Base-by-base conservation (phyloP, 1,284 basidiomycete genomes). In the Moesziomyces parantarcticus region DNA sequence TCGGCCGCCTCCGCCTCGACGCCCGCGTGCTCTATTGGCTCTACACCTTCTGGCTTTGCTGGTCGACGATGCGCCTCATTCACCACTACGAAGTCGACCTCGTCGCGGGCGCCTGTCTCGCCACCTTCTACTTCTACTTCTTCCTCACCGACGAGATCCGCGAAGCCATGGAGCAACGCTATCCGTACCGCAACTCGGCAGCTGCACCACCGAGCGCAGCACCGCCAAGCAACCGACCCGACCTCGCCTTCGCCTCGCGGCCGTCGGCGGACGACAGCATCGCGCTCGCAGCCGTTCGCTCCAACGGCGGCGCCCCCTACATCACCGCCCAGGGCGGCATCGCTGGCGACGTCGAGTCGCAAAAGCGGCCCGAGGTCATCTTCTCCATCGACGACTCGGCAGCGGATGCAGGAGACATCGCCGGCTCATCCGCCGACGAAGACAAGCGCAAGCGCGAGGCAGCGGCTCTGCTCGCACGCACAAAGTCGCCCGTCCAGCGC, bases 31-130 rank as follows among this genome's bases (percentile, higher is more conserved):
- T 88, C 70, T 90, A 91, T 63, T 98, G 94, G 93, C 86, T 85
- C 0, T 98, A 99, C 84, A 90, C 90, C 2, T 90, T 89, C n/a
- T 86, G 93, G 34, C 88, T 99, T 1, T 99, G 97, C 85, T 98
- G 95, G 96, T 91, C 92, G 23, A 99, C 96, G 34, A 99, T 99
- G 96, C 77, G 76, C 54, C 73, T 82, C 23, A 82, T 81, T 74
- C 83, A 84, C 51, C 83, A 98, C 86, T 99, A 98, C 87, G 90
- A 98, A 76, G 93, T 99, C 85, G 97, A 99, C 82, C 91, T 98
- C 76, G 92, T 95, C 39, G 92, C 91, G 3, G 96, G 96, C 8
- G 93, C 92, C 0, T 97, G 94, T 83, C 88, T 99, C 60, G 91
- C 94, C 21, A 91, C 92, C 16, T 88, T 89, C 14, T 90, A 89